Evolutionary conservation across 306 rosid genomes (phyloP).

Genomic region (Malus asiatica): DNA sequence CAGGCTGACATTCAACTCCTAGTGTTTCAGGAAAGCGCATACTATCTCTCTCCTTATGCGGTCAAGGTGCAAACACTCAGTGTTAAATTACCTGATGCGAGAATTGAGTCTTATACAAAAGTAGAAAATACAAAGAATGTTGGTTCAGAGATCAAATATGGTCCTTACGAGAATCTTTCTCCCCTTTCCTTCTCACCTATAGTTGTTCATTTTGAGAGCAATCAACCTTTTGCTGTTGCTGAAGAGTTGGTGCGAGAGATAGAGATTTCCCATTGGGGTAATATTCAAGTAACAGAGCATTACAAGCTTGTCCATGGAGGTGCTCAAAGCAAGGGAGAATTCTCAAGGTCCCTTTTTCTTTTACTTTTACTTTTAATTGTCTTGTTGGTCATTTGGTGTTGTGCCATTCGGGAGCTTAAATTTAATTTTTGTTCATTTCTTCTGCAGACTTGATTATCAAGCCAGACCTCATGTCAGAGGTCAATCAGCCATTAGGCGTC

Average conservation of each 20-base stretch:
- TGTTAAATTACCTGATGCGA: conserved; percentile 78
- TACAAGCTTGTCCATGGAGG: conserved; percentile 80
- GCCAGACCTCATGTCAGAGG: conserved; percentile 71
- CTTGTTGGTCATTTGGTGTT: conserved; percentile 10
- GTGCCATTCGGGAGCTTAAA: conserved; percentile 11
- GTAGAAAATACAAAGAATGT: conserved; percentile 58
- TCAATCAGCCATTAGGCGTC: conserved; percentile 71
- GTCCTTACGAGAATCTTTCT: conserved; percentile 72
- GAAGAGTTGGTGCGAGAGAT: conserved; percentile 77
- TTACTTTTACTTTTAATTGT: not conserved
- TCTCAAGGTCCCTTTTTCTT: conserved; percentile 63
- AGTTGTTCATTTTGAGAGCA: conserved; percentile 80
- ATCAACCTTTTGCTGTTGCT: conserved; percentile 85
- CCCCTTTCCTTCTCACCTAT: conserved; percentile 62
- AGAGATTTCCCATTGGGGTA: conserved; percentile 98
- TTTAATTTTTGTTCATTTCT: conserved; percentile 25
- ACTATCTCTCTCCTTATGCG: conserved; percentile 70
- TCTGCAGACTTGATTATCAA: conserved; percentile 86
- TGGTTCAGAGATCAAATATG: conserved; percentile 90
- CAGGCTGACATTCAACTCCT: conserved; percentile 88
- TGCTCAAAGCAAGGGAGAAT: conserved; percentile 87
- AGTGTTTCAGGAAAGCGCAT: conserved; percentile 71
- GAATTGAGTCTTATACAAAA: conserved; percentile 78
- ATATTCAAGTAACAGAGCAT: conserved; percentile 86
- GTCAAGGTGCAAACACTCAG: conserved; percentile 66